Conservation (phyloP, 1,284 basidiomycete species). For the Ceratobasidium sp. region DNA sequence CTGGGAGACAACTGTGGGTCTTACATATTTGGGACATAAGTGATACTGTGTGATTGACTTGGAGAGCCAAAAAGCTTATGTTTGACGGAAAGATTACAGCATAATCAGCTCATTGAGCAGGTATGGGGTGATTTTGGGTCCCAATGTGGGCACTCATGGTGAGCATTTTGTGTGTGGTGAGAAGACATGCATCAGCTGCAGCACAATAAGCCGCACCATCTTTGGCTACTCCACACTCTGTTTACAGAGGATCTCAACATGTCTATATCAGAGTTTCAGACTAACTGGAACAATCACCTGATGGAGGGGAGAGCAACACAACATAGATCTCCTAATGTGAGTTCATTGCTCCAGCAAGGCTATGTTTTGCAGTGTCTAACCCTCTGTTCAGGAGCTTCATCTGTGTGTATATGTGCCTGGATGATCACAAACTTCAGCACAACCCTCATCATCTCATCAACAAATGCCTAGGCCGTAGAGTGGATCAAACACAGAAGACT, state of each 20-base stretch:
- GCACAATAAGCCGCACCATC: not conserved
- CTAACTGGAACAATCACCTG: slow-evolving; percentile 2
- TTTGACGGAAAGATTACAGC: slow-evolving; percentile 5
- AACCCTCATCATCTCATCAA: not conserved
- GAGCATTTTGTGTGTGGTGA: slow-evolving; percentile 6
- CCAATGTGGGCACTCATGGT: slow-evolving; percentile 19
- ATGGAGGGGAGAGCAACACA: not conserved
- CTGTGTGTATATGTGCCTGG: not conserved
- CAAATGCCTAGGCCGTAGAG: not conserved
- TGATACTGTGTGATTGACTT: not conserved
- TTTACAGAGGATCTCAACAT: slow-evolving; percentile 16
- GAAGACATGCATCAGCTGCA: slow-evolving; percentile 17
- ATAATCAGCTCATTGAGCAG: slow-evolving; percentile 38
- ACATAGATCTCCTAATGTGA: slow-evolving; percentile 2
- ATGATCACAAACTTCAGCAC: not conserved
- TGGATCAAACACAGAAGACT: no score
- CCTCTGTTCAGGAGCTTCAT: not conserved
- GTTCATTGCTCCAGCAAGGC: not conserved
- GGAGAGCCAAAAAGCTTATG: not conserved
- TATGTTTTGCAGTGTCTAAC: not conserved
- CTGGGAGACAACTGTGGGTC: slow-evolving; percentile 17
- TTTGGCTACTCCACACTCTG: slow-evolving; percentile 22
- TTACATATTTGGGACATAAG: slow-evolving; percentile 32
- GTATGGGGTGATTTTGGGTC: slow-evolving; percentile 33
- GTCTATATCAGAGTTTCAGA: not conserved